Base-by-base conservation (phyloP, 768 basidiomycete genomes). In the Psilocybe cyanescens region DNA sequence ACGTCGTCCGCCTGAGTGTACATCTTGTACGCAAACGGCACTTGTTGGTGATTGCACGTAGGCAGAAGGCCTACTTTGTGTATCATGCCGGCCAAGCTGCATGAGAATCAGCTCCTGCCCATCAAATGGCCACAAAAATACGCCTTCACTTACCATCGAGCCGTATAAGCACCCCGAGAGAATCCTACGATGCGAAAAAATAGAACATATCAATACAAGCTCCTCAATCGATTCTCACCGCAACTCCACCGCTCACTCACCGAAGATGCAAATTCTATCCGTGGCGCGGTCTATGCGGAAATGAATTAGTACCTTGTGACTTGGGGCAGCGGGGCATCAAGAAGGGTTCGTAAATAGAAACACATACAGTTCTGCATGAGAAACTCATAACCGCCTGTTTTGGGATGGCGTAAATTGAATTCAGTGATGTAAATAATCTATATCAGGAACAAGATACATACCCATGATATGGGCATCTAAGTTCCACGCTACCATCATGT, bases 231-330 rank as follows among this genome's bases (percentile, higher is more conserved):
- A 30, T 30, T 2, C 12, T 4, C 50, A 14, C 50, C n/a, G 16
- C 9, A 16, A 3, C 14, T 3, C 51, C 51, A 53, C 14, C 24
- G 48, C 35, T 11, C 19, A 17, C 61, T 48, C 62, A 71, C 87
- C 87, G 64, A 87, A 87, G 56, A 89, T 81, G 68, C 79, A 87
- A 53, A 89, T 84, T 53, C 77, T 79, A 71, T 88, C 86, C 1
- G 80, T 81, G 4, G 71, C 70, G 31, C 72, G 72, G 63, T 83
- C 81, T 83, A 44, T 54, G 28, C 5, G 29, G 12, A 45, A 29
- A 30, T 8, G 39, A 35, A 55, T 49, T n/a, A 59, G 24, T 30
- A 41, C 28, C 30, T 35, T 44, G 12, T 50, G 19, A 59, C 37
- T 24, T 5, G 11, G 44, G 29, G 48, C 1, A 19, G 28, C n/a